These are phyloP conservation scores for Gymnopilus junonius DNA, from an alignment of 768 basidiomycete genomes.

Conservation along the genomic window DNA sequence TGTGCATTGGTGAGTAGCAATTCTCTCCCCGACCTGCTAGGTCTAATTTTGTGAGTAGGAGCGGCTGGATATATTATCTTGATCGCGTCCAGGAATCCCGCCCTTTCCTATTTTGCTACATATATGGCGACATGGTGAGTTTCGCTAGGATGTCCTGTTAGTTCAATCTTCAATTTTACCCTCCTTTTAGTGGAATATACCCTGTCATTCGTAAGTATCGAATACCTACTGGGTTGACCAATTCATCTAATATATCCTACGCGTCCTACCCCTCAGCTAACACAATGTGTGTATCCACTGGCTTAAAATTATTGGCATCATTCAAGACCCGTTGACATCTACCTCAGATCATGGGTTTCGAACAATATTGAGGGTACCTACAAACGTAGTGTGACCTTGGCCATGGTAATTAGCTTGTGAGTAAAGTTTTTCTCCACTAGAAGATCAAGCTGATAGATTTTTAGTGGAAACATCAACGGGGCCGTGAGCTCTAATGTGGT, in stretches of 20 bases:
- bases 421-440: constrained; percentile 16
- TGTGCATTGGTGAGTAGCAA: constrained; percentile 35
- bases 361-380: constrained; percentile 80
- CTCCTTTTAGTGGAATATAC: constrained; percentile 65
- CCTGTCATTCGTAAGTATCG: constrained; percentile 64
- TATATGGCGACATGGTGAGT: constrained; percentile 71
- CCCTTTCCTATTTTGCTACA: constrained; percentile 73
- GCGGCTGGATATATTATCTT: constrained; percentile 74
- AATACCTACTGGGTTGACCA: not conserved
- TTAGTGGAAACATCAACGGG: constrained; percentile 75
- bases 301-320: not conserved
- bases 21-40: constrained; percentile 18
- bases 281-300: constrained; percentile 46
- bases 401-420: constrained; percentile 70
- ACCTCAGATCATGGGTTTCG: constrained; percentile 54
- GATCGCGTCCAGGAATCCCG: constrained; percentile 60
- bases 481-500: constrained; percentile 80
- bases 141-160: not conserved
- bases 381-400: constrained; percentile 74
- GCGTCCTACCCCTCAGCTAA: constrained; percentile 46
- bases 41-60: constrained; percentile 34
- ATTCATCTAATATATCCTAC: not conserved
- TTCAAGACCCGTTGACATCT: not conserved
- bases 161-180: not conserved
- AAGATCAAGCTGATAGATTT: not conserved